Conservation (phyloP, 129 eudicot species). For the Flaveria robusta region DNA sequence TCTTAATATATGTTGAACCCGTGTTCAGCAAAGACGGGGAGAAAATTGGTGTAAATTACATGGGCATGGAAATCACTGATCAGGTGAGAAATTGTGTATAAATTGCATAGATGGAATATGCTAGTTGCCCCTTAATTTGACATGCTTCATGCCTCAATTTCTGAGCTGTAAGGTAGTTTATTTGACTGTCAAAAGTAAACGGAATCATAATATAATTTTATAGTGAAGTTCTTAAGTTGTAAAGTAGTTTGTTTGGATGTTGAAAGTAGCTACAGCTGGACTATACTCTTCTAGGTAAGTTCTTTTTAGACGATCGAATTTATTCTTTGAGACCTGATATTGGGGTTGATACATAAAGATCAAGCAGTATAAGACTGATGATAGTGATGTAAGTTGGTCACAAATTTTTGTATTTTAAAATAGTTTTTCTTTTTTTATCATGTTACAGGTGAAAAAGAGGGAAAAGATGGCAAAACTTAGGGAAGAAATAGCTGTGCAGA, state of each 20-base stretch:
- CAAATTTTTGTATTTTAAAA: background rate
- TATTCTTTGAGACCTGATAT: background rate
- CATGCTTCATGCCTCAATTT: constrained; percentile 3
- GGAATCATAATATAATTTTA: background rate
- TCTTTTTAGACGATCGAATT: background rate
- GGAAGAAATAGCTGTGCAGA: constrained; percentile 97
- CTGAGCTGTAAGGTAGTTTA: background rate
- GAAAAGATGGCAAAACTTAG: constrained; percentile 90
- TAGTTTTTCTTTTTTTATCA: background rate
- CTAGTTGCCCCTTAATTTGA: background rate
- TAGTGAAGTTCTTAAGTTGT: background rate
- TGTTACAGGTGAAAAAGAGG: constrained; percentile 71
- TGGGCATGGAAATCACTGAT: constrained; percentile 98
- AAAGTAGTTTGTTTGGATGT: background rate
- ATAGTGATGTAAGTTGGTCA: background rate
- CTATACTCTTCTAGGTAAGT: background rate
- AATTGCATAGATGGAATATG: background rate
- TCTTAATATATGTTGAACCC: constrained; percentile 84
- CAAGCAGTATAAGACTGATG: background rate
- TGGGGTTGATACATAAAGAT: background rate
- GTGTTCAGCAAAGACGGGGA: constrained; percentile 87
- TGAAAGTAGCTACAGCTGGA: background rate
- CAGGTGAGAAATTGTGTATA: constrained; percentile 55
- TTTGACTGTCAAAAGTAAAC: constrained; percentile 1
- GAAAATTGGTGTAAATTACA: constrained; percentile 85